Base-by-base conservation (phyloP, 805 yeast genomes). In the Starmerella powellii region DNA sequence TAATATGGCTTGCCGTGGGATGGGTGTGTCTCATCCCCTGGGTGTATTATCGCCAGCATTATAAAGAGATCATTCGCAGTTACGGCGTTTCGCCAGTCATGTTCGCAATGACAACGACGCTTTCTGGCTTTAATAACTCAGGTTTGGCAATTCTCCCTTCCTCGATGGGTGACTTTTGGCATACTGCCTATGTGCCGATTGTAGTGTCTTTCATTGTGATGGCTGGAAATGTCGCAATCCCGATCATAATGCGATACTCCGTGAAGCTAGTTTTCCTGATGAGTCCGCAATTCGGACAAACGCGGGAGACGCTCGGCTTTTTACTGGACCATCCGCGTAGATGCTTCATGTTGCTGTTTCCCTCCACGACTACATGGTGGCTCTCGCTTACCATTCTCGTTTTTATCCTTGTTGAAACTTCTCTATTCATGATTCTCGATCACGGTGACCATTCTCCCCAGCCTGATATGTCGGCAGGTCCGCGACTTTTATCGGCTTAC, bases 291-390 rank as follows among this genome's bases (percentile, higher is more conserved):
- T 62, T 51, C 33, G 65, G 67, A 6, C 58, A 56, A 13, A 48
- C 54, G 24, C 59, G 59, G 16, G 97, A 91, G 56, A 80, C 94
- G 5, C 63, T 87, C 13, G 87, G 84, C 0, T 91, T 91, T 52
- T 61, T 91, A 45, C 66, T 91, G 31, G 96, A 87, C 48, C 98
- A 91, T 60, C 99, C 99, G 1, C 76, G 99, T 56, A 80, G 99
- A 55, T 91, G 98, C 59, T 91, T 88, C 57, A 86, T 97, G 3
- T 63, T 91, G 45, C 65, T 91, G 43, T 91, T 91, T 54, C 98
- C 98, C 0, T 73, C 88, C 3, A 77, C 78, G 2, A 94, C 97
- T 2, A 88, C 98, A 0, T 85, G 95, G 94, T 86, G 95, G 95
- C 67, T 91, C 34, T 16, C 39, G 1, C 67, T 86, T 39, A 82